Evolutionary conservation across 805 yeast species (phyloP).

Genomic region (Brettanomyces custersianus): DNA sequence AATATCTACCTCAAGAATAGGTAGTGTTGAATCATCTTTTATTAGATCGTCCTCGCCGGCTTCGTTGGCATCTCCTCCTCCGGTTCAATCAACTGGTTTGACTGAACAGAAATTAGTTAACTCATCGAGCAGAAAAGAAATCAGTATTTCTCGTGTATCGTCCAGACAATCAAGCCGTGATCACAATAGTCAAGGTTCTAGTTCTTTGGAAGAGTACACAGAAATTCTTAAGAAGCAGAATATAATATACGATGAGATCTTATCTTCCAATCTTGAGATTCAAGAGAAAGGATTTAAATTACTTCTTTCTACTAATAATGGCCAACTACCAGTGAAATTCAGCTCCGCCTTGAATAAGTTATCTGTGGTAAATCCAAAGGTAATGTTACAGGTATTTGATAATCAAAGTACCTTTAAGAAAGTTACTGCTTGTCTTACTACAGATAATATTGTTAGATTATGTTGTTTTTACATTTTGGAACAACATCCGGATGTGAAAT

Average conservation of each 20-base stretch:
- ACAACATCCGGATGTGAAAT: not conserved
- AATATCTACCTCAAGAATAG: constrained; percentile 4
- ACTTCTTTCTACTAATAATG: constrained; percentile 5
- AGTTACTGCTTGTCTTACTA: constrained; percentile 13
- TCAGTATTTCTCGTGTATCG: no score
- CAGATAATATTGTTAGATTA: constrained; percentile 22
- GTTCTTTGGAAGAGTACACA: constrained; percentile 12
- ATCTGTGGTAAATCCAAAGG: constrained; percentile 14
- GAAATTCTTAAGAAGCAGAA: constrained; percentile 15
- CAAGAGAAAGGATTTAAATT: constrained; percentile 15
- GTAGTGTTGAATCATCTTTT: not conserved
- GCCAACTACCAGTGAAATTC: constrained; percentile 13
- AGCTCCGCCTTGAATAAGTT: constrained; percentile 16
- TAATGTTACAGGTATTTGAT: constrained; percentile 16
- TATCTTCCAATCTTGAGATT: constrained; percentile 13
- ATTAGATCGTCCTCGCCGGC: not conserved
- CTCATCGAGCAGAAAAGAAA: no score
- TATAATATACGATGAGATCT: constrained; percentile 15
- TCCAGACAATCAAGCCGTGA: no score
- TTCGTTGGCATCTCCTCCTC: no score
- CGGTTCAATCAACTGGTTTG: no score
- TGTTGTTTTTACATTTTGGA: constrained; percentile 11
- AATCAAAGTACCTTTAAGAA: constrained; percentile 6
- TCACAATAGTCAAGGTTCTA: no score
- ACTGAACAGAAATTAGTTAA: no score